Percentiles rank a stretch among this genome's conserved stretches.
These are phyloP conservation scores for Scheffersomyces parashehatae DNA, from an alignment of 1,139 yeast genomes.

Conservation along the genomic window DNA sequence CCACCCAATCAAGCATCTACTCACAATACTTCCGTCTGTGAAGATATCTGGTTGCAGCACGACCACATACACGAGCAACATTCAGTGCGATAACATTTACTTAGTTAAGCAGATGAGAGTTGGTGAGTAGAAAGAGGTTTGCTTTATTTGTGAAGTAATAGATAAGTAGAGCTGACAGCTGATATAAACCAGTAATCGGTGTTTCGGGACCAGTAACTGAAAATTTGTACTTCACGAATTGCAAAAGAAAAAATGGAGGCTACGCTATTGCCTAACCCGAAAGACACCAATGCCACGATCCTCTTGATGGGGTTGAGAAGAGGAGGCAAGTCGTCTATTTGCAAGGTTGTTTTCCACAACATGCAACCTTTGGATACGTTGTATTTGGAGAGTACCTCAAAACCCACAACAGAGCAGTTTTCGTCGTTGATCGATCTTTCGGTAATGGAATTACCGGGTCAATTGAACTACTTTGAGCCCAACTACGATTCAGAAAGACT, in stretches of 20 bases:
- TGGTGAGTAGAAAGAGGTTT: too few relatives aligned
- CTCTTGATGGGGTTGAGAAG: constrained; percentile 82
- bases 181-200: too few relatives aligned
- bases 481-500: constrained; percentile 74
- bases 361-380: constrained; percentile 96
- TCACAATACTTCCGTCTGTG: too few relatives aligned
- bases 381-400: constrained; percentile 85
- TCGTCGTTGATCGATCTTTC: constrained; percentile 81
- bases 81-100: too few relatives aligned
- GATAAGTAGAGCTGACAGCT: too few relatives aligned
- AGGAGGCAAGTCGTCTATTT: constrained; percentile 85
- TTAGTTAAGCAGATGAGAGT: too few relatives aligned
- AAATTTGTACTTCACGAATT: too few relatives aligned
- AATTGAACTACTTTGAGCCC: constrained; percentile 85
- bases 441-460: constrained; percentile 97
- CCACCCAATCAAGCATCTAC: too few relatives aligned
- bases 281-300: constrained; percentile 66
- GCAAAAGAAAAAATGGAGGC: constrained; percentile 29
- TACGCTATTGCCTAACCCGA: constrained; percentile 29
- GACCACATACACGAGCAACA: too few relatives aligned
- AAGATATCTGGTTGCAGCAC: too few relatives aligned
- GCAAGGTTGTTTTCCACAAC: constrained; percentile 93
- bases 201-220: too few relatives aligned
- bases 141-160: too few relatives aligned
- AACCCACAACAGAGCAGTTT: constrained; percentile 79